Percentiles rank a stretch among this genome's conserved stretches.
phyloP scores from a whole-genome alignment of 176 grass and related monocot species.

The Echinochloa phyllopogon region DNA sequence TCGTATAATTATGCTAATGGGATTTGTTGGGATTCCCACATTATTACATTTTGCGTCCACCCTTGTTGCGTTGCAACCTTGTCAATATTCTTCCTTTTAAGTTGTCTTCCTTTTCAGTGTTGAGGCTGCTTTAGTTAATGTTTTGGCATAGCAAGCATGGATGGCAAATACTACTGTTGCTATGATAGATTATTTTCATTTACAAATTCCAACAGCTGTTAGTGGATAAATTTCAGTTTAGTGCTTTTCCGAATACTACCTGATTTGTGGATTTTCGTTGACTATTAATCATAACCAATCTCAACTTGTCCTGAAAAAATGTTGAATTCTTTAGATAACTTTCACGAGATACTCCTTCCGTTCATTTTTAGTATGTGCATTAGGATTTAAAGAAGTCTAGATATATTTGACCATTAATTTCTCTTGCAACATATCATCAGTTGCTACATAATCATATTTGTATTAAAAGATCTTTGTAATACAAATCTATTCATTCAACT shows the following conservation, averaged over 20 bases:
- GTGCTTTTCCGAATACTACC: slow-evolving; percentile 20
- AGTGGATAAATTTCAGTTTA: not conserved
- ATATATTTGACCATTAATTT: no score
- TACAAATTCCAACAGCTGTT: not conserved
- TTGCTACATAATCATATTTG: no score
- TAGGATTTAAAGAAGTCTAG: no score
- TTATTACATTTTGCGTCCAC: not conserved
- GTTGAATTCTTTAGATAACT: slow-evolving; percentile 6
- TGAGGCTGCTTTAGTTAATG: not conserved
- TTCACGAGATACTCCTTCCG: not conserved
- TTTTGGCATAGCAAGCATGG: slow-evolving; percentile 12
- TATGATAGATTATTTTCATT: slow-evolving; percentile 7
- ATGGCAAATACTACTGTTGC: not conserved
- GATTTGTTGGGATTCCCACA: not conserved
- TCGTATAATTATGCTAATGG: not conserved
- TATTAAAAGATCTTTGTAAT: no score
- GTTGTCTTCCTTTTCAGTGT: not conserved
- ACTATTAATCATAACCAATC: not conserved
- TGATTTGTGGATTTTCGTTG: not conserved
- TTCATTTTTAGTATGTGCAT: no score
- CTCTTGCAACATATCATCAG: no score
- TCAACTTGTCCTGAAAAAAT: slow-evolving; percentile 9
- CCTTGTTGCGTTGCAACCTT: not conserved
- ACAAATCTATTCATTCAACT: no score
- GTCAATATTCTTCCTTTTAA: not conserved